phyloP scores from a whole-genome alignment of 441 rosid genomes.

The Pelargonium fulgidum region DNA sequence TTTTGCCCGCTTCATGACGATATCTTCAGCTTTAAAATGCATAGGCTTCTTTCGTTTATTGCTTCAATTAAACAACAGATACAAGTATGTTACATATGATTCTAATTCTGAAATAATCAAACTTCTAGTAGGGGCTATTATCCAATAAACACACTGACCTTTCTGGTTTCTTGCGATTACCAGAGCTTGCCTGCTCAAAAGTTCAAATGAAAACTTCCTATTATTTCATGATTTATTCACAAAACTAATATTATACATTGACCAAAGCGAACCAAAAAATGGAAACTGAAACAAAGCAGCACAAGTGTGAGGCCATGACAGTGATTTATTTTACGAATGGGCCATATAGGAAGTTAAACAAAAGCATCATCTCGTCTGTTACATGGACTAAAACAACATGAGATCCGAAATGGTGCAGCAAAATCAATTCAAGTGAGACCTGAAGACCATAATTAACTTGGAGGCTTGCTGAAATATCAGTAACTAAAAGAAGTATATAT shows the following conservation, averaged over 20 bases:
- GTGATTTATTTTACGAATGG: background rate
- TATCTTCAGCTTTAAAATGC: slow-evolving; percentile 5
- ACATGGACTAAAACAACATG: background rate
- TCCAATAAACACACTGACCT: background rate
- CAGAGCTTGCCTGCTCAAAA: slow-evolving; percentile 2
- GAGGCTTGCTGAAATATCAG: background rate
- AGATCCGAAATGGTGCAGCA: background rate
- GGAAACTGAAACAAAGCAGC: no score
- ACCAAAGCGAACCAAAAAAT: no score
- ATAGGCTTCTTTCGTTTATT: slow-evolving; percentile 6
- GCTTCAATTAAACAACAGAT: background rate
- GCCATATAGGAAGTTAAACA: background rate
- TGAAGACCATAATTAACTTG: background rate
- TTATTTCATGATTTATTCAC: background rate
- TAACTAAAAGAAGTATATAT: background rate
- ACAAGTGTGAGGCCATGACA: no score
- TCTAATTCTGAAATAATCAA: background rate
- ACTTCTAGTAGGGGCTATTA: background rate
- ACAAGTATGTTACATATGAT: background rate
- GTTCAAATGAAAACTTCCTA: background rate
- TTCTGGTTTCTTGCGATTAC: background rate
- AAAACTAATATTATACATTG: background rate
- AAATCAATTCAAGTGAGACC: background rate
- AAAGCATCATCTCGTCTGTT: background rate
- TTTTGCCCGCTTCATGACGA: background rate